Evolutionary conservation across 805 yeast genomes (phyloP).

Genomic region (Metschnikowia cubensis): DNA sequence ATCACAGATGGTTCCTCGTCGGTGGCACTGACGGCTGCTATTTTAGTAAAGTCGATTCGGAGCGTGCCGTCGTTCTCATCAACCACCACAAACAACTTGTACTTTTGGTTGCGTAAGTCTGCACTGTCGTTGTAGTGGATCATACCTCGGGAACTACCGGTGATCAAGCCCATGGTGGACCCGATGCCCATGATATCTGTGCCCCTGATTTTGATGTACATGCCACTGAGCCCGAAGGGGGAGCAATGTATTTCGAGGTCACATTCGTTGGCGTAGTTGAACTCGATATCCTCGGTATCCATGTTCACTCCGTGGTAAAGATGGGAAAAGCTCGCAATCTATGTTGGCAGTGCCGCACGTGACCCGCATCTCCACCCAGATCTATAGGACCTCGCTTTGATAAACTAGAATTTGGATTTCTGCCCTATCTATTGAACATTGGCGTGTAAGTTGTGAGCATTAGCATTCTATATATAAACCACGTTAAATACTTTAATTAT

Average conservation of each 20-base stretch:
- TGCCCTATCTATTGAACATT: too few species aligned
- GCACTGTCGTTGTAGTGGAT: conserved; percentile 47
- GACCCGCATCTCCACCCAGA: neutral
- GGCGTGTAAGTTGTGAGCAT: too few species aligned
- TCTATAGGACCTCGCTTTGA: too few species aligned
- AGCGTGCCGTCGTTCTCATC: conserved; percentile 45
- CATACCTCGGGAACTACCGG: conserved; percentile 47
- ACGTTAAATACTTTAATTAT: too few species aligned
- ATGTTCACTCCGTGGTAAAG: neutral
- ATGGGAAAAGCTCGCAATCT: neutral
- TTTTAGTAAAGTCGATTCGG: conserved; percentile 50
- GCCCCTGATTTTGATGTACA: conserved; percentile 45
- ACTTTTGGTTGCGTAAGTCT: conserved; percentile 45
- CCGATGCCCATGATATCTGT: conserved; percentile 53
- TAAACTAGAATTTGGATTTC: too few species aligned
- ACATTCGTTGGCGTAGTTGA: conserved; percentile 47
- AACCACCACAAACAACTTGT: conserved; percentile 46
- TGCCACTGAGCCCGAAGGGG: conserved; percentile 52
- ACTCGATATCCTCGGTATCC: conserved; percentile 19
- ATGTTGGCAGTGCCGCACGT: neutral
- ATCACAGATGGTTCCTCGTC: conserved; percentile 25
- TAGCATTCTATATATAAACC: too few species aligned
- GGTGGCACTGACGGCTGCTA: conserved; percentile 25
- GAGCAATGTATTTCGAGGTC: conserved; percentile 54
- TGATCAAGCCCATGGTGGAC: conserved; percentile 53